These are phyloP conservation scores for Rhizopogon sp. DNA, from an alignment of 768 basidiomycete genomes.

Conservation along the genomic window DNA sequence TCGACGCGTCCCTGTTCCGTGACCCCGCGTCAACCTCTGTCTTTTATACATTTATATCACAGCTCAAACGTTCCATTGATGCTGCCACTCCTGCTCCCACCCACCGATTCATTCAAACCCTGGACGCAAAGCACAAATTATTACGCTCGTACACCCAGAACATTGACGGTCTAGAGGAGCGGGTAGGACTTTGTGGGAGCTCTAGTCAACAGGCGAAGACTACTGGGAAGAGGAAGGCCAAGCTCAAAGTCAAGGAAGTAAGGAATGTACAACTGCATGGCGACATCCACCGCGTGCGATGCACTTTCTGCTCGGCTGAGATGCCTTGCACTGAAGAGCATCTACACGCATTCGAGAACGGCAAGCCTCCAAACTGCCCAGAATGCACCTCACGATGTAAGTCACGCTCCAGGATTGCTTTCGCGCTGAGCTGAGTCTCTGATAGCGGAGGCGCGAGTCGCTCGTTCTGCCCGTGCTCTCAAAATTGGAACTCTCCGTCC, in stretches of 20 bases:
- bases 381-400: conserved; percentile 79
- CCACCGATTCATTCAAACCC: conserved; percentile 80
- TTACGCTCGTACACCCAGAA: conserved; percentile 96
- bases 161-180: conserved; percentile 90
- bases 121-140: conserved; percentile 81
- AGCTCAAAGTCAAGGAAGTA: conserved; percentile 64
- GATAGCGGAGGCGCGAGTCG: conserved; percentile 70
- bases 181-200: conserved; percentile 67
- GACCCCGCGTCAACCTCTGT: conserved; percentile 80
- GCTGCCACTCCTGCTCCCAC: conserved; percentile 78
- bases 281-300: conserved; percentile 88
- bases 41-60: conserved; percentile 94
- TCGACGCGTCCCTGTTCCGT: conserved; percentile 88
- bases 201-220: conserved; percentile 47
- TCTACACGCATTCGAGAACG: conserved; percentile 58
- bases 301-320: conserved; percentile 77
- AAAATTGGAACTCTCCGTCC: conserved; percentile 86
- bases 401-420: conserved; percentile 24
- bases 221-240: conserved; percentile 64
- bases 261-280: conserved; percentile 93
- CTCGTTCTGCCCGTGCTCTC: conserved; percentile 75
- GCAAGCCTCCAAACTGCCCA: conserved; percentile 78
- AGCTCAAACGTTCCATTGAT: conserved; percentile 81
- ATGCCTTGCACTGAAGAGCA: conserved; percentile 65
- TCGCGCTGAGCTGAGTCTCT: conserved; percentile 2